phyloP scores from a whole-genome alignment of 169 alveolate genomes.

The Eimeria praecox region DNA sequence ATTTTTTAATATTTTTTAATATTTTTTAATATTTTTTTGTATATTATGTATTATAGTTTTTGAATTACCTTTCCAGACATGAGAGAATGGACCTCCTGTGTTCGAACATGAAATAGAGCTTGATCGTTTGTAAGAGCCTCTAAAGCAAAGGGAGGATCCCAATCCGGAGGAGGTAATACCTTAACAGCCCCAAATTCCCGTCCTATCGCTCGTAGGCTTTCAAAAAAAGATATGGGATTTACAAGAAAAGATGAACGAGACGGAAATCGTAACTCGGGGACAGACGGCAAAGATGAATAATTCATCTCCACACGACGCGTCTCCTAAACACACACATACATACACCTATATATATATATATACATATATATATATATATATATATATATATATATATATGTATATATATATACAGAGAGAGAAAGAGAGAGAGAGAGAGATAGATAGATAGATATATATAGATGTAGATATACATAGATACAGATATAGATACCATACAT shows the following conservation, averaged over 20 bases:
- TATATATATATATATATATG: too few relatives aligned
- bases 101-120: conserved; percentile 88
- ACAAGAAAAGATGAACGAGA: conserved; percentile 38
- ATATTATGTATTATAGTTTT: neutral
- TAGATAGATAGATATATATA: too few relatives aligned
- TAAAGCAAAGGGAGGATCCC: conserved; percentile 87
- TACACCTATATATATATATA: neutral
- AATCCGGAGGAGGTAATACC: conserved; percentile 89
- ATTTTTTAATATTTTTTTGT: too few relatives aligned
- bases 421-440: too few relatives aligned
- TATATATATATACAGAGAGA: too few relatives aligned
- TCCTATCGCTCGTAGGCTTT: conserved; percentile 81
- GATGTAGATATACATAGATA: too few relatives aligned
- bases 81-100: conserved; percentile 87
- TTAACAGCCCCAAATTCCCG: conserved; percentile 90
- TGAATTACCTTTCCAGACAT: conserved; percentile 85
- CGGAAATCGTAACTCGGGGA: conserved; percentile 48
- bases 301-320: conserved; percentile 77
- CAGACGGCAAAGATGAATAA: conserved; percentile 64
- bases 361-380: too few relatives aligned
- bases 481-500: too few relatives aligned
- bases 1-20: too few relatives aligned
- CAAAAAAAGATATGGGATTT: conserved; percentile 21
- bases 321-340: conserved; percentile 3
- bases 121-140: conserved; percentile 71